Conservation (phyloP, 495 filamentous ascomycete genomes). For the Glarea lozoyensis region DNA sequence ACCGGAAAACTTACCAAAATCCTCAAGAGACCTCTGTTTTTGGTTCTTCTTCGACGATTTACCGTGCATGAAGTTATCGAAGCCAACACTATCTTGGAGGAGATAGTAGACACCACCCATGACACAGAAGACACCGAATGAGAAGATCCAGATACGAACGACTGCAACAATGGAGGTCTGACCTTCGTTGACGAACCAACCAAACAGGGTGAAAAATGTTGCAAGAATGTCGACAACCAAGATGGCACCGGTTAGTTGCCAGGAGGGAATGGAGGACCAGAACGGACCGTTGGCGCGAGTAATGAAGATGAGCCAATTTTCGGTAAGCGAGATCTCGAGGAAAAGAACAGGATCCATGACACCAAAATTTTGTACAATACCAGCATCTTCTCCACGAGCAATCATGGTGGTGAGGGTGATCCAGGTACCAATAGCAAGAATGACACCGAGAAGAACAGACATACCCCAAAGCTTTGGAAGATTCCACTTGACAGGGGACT, state of each 20-base stretch:
- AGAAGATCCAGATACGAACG: slow-evolving; percentile 83
- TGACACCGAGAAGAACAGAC: slow-evolving; percentile 70
- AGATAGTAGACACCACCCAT: slow-evolving; percentile 60
- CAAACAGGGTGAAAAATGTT: slow-evolving; percentile 75
- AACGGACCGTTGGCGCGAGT: slow-evolving; percentile 82
- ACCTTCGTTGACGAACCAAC: slow-evolving; percentile 61
- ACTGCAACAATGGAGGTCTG: slow-evolving; percentile 68
- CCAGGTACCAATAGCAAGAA: slow-evolving; percentile 78
- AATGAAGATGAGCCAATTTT: slow-evolving; percentile 97
- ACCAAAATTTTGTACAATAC: slow-evolving; percentile 84
- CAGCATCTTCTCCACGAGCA: slow-evolving; percentile 52
- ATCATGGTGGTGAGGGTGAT: slow-evolving; percentile 75
- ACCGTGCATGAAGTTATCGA: slow-evolving; percentile 90
- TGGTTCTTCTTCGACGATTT: slow-evolving; percentile 66
- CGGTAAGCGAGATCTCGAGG: slow-evolving; percentile 81
- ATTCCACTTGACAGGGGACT: slow-evolving; percentile 89
- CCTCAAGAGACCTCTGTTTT: slow-evolving; percentile 71
- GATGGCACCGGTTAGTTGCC: slow-evolving; percentile 69
- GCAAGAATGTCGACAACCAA: slow-evolving; percentile 72
- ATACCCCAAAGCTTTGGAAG: slow-evolving; percentile 87
- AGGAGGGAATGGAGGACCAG: slow-evolving; percentile 77
- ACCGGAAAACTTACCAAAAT: slow-evolving; percentile 59
- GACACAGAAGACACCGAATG: slow-evolving; percentile 75
- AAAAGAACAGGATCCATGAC: slow-evolving; percentile 75
- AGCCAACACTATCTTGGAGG: slow-evolving; percentile 63